phyloP scores from a whole-genome alignment of 148 eudicot species.

The Gaultheria prostrata region DNA sequence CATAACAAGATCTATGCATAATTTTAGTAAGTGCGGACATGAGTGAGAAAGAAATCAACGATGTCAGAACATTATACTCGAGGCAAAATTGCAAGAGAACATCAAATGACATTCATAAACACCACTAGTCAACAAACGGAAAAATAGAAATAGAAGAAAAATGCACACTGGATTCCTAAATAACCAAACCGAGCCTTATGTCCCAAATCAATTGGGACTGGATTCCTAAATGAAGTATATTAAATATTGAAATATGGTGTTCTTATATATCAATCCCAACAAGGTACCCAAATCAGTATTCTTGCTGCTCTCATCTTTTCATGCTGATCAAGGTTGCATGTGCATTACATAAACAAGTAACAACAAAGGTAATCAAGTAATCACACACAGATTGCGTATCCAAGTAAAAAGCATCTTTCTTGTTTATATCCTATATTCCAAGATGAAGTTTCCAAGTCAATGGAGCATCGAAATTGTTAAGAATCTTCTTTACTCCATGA shows the following conservation, averaged over 20 bases:
- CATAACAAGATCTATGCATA: neutral
- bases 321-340: neutral
- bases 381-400: neutral
- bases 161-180: neutral
- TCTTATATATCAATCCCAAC: neutral
- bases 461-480: neutral
- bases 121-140: neutral
- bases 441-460: neutral
- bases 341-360: neutral
- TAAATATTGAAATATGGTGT: neutral
- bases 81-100: neutral
- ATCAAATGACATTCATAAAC: neutral
- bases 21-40: neutral
- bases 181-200: too few species aligned
- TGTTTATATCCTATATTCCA: neutral
- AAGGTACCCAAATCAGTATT: neutral
- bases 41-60: neutral
- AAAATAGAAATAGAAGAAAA: neutral
- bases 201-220: too few species aligned
- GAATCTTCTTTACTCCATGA: neutral
- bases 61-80: neutral
- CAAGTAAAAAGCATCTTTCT: neutral
- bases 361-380: neutral
- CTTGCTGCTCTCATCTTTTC: neutral
- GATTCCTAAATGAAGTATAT: neutral